A percentile compares a stretch with the other conserved stretches of the same genome.
phyloP scores from a whole-genome alignment of 305 asterid genomes.

The Fraxinus sp. region DNA sequence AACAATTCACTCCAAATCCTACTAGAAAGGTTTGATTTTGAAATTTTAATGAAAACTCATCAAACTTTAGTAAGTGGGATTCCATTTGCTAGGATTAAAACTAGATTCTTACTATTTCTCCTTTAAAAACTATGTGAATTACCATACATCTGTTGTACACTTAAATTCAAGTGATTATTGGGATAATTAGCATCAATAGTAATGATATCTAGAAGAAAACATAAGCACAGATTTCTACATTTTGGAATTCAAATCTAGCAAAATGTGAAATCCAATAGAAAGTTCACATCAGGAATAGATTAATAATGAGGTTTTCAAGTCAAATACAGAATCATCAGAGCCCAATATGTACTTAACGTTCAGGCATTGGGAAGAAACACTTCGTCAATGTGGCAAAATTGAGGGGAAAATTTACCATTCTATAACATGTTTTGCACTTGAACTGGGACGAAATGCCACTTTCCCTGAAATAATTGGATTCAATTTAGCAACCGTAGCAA shows the following conservation, averaged over 20 bases:
- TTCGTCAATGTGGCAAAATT: neutral
- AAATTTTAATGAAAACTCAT: neutral
- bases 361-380: neutral
- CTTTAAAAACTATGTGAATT: neutral
- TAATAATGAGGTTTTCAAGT: neutral
- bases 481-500: constrained; percentile 66
- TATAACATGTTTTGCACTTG: constrained; percentile 70
- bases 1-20: neutral
- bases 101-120: neutral
- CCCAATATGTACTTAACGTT: neutral
- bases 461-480: constrained; percentile 84
- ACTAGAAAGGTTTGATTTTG: constrained; percentile 14
- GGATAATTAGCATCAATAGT: constrained; percentile 14
- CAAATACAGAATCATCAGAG: neutral
- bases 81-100: neutral
- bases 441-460: constrained; percentile 73
- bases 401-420: constrained; percentile 53
- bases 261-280: constrained; percentile 4
- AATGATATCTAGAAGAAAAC: neutral
- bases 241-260: constrained; percentile 12
- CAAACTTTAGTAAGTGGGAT: constrained; percentile 19
- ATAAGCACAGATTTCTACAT: constrained; percentile 14
- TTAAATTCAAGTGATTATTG: constrained; percentile 24
- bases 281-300: neutral
- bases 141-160: neutral